Evolutionary conservation across 192 early-diverging fungal genomes (phyloP).

Genomic region (Rhizophagus prolifer): DNA sequence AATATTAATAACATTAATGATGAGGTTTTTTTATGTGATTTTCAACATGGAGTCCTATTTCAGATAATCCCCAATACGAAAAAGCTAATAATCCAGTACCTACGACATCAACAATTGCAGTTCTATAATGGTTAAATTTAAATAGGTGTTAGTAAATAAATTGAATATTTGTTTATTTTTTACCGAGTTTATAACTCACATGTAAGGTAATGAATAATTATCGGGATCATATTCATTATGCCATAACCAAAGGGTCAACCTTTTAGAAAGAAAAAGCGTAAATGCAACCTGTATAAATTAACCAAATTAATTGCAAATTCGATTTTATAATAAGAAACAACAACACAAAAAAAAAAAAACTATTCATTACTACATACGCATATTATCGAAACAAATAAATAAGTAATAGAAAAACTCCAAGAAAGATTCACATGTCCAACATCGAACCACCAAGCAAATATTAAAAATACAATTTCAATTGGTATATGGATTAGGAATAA

Average conservation of each 20-base stretch:
- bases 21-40: neutral
- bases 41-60: neutral
- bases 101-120: constrained; percentile 68
- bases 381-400: constrained; percentile 55
- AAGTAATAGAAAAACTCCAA: constrained; percentile 47
- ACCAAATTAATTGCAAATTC: constrained; percentile 12
- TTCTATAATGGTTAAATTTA: constrained; percentile 47
- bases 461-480: constrained; percentile 62
- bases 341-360: neutral
- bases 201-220: constrained; percentile 63
- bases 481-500: constrained; percentile 71
- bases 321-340: constrained; percentile 5
- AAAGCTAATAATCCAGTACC: constrained; percentile 61
- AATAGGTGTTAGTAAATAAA: neutral
- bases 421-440: constrained; percentile 45
- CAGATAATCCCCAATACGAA: constrained; percentile 21
- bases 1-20: neutral
- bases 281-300: constrained; percentile 48
- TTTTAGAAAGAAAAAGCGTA: constrained; percentile 56
- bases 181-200: constrained; percentile 44
- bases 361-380: constrained; percentile 48
- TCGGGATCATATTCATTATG: constrained; percentile 74
- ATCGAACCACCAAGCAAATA: constrained; percentile 48
- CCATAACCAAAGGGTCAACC: constrained; percentile 62
- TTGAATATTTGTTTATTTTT: neutral